These are phyloP conservation scores for Penicillium alfredii DNA, from an alignment of 495 filamentous ascomycete genomes.

Conservation along the genomic window DNA sequence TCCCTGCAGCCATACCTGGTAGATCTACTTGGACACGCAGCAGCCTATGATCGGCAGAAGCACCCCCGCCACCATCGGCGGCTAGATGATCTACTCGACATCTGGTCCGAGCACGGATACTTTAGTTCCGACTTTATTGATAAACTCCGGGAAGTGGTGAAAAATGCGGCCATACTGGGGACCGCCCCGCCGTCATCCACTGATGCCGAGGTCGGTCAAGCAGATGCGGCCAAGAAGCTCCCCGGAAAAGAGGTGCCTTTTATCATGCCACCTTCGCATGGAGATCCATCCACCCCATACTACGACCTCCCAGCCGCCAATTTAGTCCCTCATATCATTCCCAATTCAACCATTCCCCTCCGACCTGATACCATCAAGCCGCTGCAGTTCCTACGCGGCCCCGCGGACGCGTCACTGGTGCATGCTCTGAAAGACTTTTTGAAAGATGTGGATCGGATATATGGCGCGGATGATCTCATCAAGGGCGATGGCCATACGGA, in stretches of 20 bases:
- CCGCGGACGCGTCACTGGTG: conserved; percentile 60
- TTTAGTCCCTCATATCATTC: conserved; percentile 69
- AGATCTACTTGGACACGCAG: conserved; percentile 55
- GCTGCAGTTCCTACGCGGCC: conserved; percentile 65
- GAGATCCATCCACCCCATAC: conserved; percentile 67
- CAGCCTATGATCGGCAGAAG: conserved; percentile 51
- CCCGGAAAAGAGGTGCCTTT: conserved; percentile 54
- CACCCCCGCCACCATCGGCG: conserved; percentile 61
- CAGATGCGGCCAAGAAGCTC: conserved; percentile 18
- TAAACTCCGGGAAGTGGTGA: conserved; percentile 54
- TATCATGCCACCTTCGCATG: conserved; percentile 69
- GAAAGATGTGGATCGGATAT: conserved; percentile 61
- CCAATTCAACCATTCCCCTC: conserved; percentile 67
- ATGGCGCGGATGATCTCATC: conserved; percentile 33
- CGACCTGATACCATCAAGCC: conserved; percentile 67
- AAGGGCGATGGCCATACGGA: conserved; percentile 43
- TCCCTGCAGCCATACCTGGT: conserved; percentile 57
- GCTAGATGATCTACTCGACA: conserved; percentile 56
- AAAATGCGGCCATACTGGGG: conserved; percentile 34
- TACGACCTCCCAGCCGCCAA: conserved; percentile 85
- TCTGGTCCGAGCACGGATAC: conserved; percentile 71
- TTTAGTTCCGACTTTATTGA: conserved; percentile 53
- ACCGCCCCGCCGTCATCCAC: conserved; percentile 15
- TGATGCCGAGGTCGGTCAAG: conserved; percentile 18
- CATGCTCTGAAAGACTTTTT: conserved; percentile 63